Conservation (phyloP, 768 basidiomycete species). For the Zangia roseola region DNA sequence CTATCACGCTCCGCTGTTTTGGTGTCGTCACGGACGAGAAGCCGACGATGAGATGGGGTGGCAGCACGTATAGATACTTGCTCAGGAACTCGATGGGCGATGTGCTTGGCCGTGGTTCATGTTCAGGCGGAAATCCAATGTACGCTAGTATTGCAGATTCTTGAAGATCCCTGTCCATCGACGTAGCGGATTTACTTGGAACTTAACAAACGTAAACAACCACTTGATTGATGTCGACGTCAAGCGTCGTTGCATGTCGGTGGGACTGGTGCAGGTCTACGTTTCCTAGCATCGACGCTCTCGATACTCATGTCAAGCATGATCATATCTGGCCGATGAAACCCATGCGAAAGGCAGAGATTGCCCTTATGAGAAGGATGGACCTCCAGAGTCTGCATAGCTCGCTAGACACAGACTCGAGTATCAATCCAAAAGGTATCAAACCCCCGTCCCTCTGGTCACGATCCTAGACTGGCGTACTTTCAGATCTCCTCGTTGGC, state of each 20-base stretch:
- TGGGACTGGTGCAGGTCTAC: constrained; percentile 55
- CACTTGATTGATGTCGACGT: constrained; percentile 1
- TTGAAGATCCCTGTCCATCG: constrained; percentile 11
- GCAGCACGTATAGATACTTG: constrained; percentile 58
- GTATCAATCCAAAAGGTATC: constrained; percentile 19
- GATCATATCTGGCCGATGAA: constrained; percentile 46
- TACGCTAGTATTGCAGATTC: constrained; percentile 40
- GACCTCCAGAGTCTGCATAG: constrained; percentile 37
- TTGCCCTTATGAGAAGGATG: constrained; percentile 37
- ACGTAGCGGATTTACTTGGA: background rate
- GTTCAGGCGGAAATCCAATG: constrained; percentile 57
- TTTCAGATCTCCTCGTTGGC: constrained; percentile 3
- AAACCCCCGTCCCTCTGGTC: background rate
- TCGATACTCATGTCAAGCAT: constrained; percentile 45
- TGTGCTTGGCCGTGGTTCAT: constrained; percentile 56
- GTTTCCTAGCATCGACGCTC: constrained; percentile 38
- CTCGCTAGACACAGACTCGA: constrained; percentile 11
- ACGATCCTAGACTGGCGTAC: constrained; percentile 1
- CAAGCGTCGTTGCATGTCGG: constrained; percentile 37
- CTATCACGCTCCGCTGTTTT: constrained; percentile 61
- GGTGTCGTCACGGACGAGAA: constrained; percentile 51
- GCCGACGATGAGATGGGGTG: constrained; percentile 54
- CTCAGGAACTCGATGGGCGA: constrained; percentile 64
- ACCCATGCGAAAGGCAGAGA: constrained; percentile 45
- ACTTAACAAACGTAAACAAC: constrained; percentile 22